Base-by-base conservation (phyloP, 2,329 filamentous ascomycete genomes). In the Aspergillus sergii region DNA sequence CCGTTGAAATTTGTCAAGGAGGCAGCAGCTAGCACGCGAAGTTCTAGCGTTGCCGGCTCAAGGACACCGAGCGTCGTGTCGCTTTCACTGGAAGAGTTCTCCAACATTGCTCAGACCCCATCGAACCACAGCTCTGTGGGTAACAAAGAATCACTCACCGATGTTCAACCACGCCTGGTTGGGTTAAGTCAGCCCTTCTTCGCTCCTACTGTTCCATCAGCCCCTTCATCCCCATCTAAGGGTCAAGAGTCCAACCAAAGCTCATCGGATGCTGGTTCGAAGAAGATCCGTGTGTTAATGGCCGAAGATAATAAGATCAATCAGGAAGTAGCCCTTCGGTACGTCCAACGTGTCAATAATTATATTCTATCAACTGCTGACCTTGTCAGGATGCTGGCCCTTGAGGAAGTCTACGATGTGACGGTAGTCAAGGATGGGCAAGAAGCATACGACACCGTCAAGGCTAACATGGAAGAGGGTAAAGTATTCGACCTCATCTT, bases 101-200 rank as follows among this genome's bases (percentile, higher is more conserved):
- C 73, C 10, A 67, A 72, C 41, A 64, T 61, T 45, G 69, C 59
- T 39, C 66, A 68, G 12, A 65, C 67, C n/a, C 64, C 69, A 1
- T 72, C 71, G 3, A 66, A 71, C 48, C 63, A 72, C 21, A 66
- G 66, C 39, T 66, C 68, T 9, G 59, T 64, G 12, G 45, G 45
- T 8, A 60, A 61, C 8, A 68, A 57, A 28, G 69, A 73, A 23
- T 58, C 63, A 12, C 71, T 73, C n/a, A 74, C 75, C 19, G 90
- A 91, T 66, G 82, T 87, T 1, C 86, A 94, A 69, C 91, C 92
- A n/a, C 88, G 93, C 21, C 81, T 96, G 1, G 89, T 96, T 16
- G 93, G 93, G 1, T 81, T 96, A 8, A 92, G 91, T 60, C 91
- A 93, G 64, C 93, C 93, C 0, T 96, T 93, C 79, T 96, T 96